Percentiles rank a stretch among this genome's conserved stretches.
phyloP scores from a whole-genome alignment of 2,329 filamentous ascomycete genomes.

The Alternaria dauci region DNA sequence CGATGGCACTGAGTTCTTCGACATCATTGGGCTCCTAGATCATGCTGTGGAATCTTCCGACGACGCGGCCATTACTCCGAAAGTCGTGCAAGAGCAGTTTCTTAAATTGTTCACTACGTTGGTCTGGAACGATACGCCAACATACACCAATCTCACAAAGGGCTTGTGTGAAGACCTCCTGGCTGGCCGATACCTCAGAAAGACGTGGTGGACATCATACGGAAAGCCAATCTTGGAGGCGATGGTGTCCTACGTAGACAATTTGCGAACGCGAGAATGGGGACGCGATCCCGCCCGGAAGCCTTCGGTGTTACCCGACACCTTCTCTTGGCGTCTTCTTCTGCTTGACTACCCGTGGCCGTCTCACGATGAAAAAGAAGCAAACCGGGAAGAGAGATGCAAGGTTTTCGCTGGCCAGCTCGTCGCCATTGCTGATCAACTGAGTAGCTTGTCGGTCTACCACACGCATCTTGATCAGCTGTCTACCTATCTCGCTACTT shows the following conservation, averaged over 20 bases:
- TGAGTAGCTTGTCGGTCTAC: slow-evolving; percentile 25
- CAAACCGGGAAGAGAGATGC: slow-evolving; percentile 21
- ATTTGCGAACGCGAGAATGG: slow-evolving; percentile 34
- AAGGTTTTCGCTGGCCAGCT: slow-evolving; percentile 30
- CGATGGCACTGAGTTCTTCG: background rate
- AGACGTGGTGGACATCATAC: slow-evolving; percentile 22
- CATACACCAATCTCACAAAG: background rate
- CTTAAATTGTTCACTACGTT: slow-evolving; percentile 27
- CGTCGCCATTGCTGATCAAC: slow-evolving; percentile 17
- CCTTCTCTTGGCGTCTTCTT: slow-evolving; percentile 34
- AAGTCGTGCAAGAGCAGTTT: slow-evolving; percentile 23
- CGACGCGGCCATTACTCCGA: slow-evolving; percentile 18
- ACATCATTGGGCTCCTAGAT: slow-evolving; percentile 8
- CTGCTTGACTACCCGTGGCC: slow-evolving; percentile 35
- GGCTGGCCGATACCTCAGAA: background rate
- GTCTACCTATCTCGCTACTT: slow-evolving; percentile 3
- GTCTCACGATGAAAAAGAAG: background rate
- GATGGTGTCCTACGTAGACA: slow-evolving; percentile 29
- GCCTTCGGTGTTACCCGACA: slow-evolving; percentile 35
- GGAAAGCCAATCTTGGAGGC: slow-evolving; percentile 27
- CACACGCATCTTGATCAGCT: slow-evolving; percentile 25
- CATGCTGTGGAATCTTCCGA: background rate
- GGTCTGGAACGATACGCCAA: slow-evolving; percentile 20
- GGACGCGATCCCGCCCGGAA: slow-evolving; percentile 24
- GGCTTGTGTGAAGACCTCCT: slow-evolving; percentile 2